phyloP scores from a whole-genome alignment of 1,139 yeast species.

The Sugiyamaella neomexicana region DNA sequence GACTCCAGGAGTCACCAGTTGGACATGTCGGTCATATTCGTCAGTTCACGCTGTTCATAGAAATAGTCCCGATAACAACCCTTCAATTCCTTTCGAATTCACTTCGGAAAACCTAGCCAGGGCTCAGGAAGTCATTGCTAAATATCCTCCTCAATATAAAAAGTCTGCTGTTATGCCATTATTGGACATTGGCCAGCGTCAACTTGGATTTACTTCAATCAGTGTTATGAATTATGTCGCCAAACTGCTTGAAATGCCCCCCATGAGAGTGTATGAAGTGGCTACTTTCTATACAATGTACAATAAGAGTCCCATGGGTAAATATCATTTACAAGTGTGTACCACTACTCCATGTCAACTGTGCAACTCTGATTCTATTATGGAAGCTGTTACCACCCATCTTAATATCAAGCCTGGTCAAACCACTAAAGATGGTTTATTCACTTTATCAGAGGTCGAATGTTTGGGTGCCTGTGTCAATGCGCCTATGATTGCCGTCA shows the following conservation, averaged over 20 bases:
- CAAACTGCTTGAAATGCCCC: slow-evolving; percentile 81
- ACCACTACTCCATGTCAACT: slow-evolving; percentile 91
- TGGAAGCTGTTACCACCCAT: slow-evolving; percentile 65
- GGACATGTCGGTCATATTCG: slow-evolving; percentile 12
- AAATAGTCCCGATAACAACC: slow-evolving; percentile 67
- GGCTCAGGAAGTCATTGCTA: slow-evolving; percentile 72
- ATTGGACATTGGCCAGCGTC: slow-evolving; percentile 85
- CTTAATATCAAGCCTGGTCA: slow-evolving; percentile 74
- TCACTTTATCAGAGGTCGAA: slow-evolving; percentile 85
- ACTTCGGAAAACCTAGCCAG: slow-evolving; percentile 63
- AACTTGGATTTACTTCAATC: slow-evolving; percentile 82
- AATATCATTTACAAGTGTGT: slow-evolving; percentile 80
- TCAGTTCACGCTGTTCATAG: slow-evolving; percentile 60
- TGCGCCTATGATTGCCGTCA: slow-evolving; percentile 85
- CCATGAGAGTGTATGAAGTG: slow-evolving; percentile 93
- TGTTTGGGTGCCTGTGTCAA: slow-evolving; percentile 92
- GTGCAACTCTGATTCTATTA: slow-evolving; percentile 77
- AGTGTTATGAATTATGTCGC: slow-evolving; percentile 94
- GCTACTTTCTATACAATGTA: slow-evolving; percentile 94
- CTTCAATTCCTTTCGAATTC: slow-evolving; percentile 71
- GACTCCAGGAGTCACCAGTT: neutral
- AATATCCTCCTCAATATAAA: slow-evolving; percentile 84
- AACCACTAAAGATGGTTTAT: slow-evolving; percentile 72
- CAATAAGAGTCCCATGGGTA: slow-evolving; percentile 85
- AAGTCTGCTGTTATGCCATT: slow-evolving; percentile 89